A percentile compares a stretch with the other conserved stretches of the same genome.
Conservation (phyloP, 31 red algal genomes). For the Asparagopsis taxiformis region DNA sequence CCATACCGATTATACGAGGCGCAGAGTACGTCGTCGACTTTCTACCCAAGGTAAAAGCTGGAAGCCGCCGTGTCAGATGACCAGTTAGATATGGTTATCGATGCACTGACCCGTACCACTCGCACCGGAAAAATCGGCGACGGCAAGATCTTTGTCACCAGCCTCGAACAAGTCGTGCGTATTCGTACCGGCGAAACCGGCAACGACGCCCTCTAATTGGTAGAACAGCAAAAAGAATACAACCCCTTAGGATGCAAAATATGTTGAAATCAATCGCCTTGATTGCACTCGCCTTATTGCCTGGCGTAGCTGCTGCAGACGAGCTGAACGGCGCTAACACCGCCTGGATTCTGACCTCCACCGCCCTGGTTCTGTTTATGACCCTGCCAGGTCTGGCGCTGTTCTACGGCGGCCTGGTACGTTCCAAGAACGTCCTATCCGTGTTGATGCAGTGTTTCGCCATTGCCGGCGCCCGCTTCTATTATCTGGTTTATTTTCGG, state of each 20-base stretch:
- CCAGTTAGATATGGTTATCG: not conserved
- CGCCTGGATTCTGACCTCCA: conserved; percentile 13
- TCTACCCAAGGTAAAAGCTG: conserved; percentile 2
- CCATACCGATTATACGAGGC: conserved; percentile 5
- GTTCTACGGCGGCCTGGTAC: conserved; percentile 20
- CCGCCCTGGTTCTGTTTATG: conserved; percentile 18
- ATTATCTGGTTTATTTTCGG: not conserved
- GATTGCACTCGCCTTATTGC: too few relatives aligned
- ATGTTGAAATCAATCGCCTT: too few relatives aligned
- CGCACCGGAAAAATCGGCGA: conserved; percentile 9
- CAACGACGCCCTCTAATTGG: conserved; percentile 12
- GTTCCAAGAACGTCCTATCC: conserved; percentile 16
- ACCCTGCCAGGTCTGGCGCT: conserved; percentile 8
- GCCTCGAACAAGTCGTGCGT: not conserved
- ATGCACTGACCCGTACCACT: not conserved
- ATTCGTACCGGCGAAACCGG: conserved; percentile 23
- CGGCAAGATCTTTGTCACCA: conserved; percentile 15
- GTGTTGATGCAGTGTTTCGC: too few relatives aligned
- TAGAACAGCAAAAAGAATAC: too few relatives aligned
- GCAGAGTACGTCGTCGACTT: conserved; percentile 6
- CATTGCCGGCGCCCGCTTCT: too few relatives aligned
- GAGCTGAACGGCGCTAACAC: too few relatives aligned
- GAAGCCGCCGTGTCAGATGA: conserved; percentile 2
- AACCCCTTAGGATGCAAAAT: too few relatives aligned
- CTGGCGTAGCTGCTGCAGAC: too few relatives aligned